phyloP scores from a whole-genome alignment of 2,329 filamentous ascomycete genomes.

The Cladosporium cucumerinum region DNA sequence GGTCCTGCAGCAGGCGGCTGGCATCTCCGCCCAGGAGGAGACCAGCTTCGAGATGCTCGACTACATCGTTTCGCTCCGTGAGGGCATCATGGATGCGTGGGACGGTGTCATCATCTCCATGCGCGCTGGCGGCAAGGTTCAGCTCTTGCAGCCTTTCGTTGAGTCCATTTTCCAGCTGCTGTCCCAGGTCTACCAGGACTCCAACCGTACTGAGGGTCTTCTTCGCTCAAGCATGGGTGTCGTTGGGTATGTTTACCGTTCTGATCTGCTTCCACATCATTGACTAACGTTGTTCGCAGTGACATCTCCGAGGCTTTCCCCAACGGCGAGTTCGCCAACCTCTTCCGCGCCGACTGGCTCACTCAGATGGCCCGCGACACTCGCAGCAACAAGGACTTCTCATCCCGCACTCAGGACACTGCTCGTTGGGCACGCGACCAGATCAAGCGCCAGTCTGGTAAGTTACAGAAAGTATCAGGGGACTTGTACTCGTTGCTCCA shows the following conservation, averaged over 20 bases:
- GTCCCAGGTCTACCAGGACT: constrained; percentile 73
- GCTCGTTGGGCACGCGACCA: constrained; percentile 97
- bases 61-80: constrained; percentile 89
- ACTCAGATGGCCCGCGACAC: constrained; percentile 88
- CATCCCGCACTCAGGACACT: constrained; percentile 81
- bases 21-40: constrained; percentile 73
- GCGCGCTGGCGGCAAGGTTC: constrained; percentile 74
- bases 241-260: constrained; percentile 67
- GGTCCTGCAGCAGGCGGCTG: constrained; percentile 88
- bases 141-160: constrained; percentile 72
- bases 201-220: constrained; percentile 84
- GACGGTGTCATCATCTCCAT: constrained; percentile 93
- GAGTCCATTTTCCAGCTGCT: constrained; percentile 84
- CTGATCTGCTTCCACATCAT: background rate
- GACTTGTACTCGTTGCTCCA: background rate
- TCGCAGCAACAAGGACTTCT: constrained; percentile 82
- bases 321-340: constrained; percentile 76
- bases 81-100: constrained; percentile 99
- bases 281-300: constrained; percentile 52
- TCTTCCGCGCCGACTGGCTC: constrained; percentile 89
- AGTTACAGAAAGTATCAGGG: constrained; percentile 16
- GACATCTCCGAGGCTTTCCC: constrained; percentile 94
- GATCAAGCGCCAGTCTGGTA: constrained; percentile 76
- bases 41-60: constrained; percentile 88
- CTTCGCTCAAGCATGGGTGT: constrained; percentile 96